phyloP scores from a whole-genome alignment of 306 rosid genomes.

The Rosa persica region DNA sequence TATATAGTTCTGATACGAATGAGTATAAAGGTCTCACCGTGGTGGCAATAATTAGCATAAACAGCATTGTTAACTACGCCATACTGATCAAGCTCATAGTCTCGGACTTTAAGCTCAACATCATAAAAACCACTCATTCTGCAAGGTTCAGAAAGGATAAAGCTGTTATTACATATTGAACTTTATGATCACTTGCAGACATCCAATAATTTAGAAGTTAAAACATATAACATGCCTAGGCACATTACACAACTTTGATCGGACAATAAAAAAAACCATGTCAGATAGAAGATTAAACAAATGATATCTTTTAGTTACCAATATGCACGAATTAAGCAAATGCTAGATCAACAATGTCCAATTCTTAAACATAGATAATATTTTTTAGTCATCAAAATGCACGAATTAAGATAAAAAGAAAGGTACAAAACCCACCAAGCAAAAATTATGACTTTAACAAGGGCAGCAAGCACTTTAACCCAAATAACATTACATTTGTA shows the following conservation, averaged over 20 bases:
- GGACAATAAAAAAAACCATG: too few species aligned
- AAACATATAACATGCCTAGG: neutral
- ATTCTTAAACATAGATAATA: neutral
- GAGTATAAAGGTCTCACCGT: conserved; percentile 49
- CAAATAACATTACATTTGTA: too few species aligned
- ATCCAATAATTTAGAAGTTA: neutral
- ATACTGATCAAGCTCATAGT: conserved; percentile 86
- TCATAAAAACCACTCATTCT: conserved; percentile 69
- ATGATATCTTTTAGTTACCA: too few species aligned
- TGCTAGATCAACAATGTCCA: neutral
- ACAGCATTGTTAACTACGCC: conserved; percentile 91
- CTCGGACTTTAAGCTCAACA: conserved; percentile 74
- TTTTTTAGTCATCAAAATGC: neutral
- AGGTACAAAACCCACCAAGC: too few species aligned
- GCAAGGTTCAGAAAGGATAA: conserved; percentile 27
- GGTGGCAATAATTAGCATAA: conserved; percentile 88
- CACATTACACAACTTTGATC: neutral
- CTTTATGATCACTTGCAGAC: neutral
- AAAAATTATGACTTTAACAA: too few species aligned
- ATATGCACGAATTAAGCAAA: neutral
- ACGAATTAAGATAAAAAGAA: neutral
- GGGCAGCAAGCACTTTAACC: too few species aligned
- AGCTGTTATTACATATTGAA: neutral
- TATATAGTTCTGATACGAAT: neutral
- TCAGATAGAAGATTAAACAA: too few species aligned